A percentile compares a stretch with the other conserved stretches of the same genome.
Conservation (phyloP, 2,329 filamentous ascomycete species). For the Fragosphaeria purpurea region DNA sequence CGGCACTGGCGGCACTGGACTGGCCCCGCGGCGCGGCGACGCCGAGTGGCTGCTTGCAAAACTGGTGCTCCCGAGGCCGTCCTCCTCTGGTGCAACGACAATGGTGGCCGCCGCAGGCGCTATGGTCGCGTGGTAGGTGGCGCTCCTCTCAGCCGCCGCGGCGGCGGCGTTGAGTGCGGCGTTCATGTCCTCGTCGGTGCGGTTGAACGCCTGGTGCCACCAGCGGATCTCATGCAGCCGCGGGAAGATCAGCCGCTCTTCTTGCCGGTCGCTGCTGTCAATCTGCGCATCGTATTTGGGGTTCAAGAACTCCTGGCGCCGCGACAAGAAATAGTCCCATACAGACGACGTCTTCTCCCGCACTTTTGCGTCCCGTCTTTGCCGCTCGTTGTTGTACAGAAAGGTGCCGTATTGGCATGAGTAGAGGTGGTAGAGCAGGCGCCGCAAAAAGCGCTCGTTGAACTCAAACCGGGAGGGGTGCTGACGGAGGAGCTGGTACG, state of each 20-base stretch:
- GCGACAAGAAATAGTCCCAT: constrained; percentile 89
- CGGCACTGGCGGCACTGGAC: constrained; percentile 22
- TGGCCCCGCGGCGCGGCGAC: constrained; percentile 21
- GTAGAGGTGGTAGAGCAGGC: constrained; percentile 86
- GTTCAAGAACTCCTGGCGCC: constrained; percentile 74
- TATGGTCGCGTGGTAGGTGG: constrained; percentile 19
- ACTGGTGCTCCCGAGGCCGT: constrained; percentile 15
- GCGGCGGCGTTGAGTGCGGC: constrained; percentile 46
- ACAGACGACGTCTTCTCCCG: constrained; percentile 71
- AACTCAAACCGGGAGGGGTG: constrained; percentile 87
- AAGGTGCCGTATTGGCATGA: constrained; percentile 97
- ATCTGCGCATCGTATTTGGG: constrained; percentile 62
- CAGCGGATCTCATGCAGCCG: constrained; percentile 69
- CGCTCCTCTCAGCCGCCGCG: constrained; percentile 33
- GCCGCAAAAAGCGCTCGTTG: constrained; percentile 84
- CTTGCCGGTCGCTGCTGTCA: constrained; percentile 69
- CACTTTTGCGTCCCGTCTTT: constrained; percentile 61
- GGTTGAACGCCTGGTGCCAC: constrained; percentile 85
- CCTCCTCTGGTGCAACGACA: constrained; percentile 32
- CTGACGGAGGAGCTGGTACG: constrained; percentile 81
- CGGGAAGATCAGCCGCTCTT: constrained; percentile 78
- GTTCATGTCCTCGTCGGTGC: constrained; percentile 91
- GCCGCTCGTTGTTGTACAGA: constrained; percentile 87
- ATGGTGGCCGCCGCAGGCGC: constrained; percentile 2
- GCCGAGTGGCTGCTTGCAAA: constrained; percentile 13